Conservation (phyloP, 345 rosid genomes). For the Turnera subulata region DNA sequence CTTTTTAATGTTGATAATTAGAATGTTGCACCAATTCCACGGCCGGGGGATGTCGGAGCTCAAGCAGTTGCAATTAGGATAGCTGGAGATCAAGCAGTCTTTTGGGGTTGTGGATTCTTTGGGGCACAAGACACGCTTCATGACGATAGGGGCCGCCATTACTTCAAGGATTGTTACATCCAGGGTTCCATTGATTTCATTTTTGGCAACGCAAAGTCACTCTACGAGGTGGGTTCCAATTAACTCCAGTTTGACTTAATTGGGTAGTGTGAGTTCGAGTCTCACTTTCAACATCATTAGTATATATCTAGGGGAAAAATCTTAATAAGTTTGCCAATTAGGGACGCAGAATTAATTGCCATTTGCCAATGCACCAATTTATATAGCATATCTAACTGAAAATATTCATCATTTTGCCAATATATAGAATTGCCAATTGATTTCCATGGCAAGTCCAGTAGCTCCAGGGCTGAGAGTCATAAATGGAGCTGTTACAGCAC, state of each 20-base stretch:
- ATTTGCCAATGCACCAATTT: no score
- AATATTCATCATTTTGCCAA: no score
- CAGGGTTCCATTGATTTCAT: slow-evolving; percentile 97
- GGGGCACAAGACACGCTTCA: slow-evolving; percentile 99
- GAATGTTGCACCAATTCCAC: slow-evolving; percentile 83
- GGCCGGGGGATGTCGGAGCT: slow-evolving; percentile 71
- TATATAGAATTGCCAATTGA: slow-evolving; percentile 54
- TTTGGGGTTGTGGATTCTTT: slow-evolving; percentile 84
- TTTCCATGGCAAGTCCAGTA: slow-evolving; percentile 75
- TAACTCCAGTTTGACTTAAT: no score
- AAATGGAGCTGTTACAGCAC: slow-evolving; percentile 84
- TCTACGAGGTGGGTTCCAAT: slow-evolving; percentile 48
- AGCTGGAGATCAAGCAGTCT: slow-evolving; percentile 62
- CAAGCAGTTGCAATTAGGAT: slow-evolving; percentile 89
- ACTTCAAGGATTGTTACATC: slow-evolving; percentile 80
- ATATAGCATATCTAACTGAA: no score
- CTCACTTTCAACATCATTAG: no score
- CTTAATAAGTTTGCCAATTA: no score
- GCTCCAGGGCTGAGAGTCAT: slow-evolving; percentile 52
- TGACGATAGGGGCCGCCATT: slow-evolving; percentile 85
- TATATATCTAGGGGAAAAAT: no score
- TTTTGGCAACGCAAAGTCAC: slow-evolving; percentile 75
- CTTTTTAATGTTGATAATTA: no score
- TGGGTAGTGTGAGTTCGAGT: no score
- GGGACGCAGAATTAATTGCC: no score